Conservation (phyloP, 192 early-diverging fungal genomes). For the Rhizophagus prolifer region DNA sequence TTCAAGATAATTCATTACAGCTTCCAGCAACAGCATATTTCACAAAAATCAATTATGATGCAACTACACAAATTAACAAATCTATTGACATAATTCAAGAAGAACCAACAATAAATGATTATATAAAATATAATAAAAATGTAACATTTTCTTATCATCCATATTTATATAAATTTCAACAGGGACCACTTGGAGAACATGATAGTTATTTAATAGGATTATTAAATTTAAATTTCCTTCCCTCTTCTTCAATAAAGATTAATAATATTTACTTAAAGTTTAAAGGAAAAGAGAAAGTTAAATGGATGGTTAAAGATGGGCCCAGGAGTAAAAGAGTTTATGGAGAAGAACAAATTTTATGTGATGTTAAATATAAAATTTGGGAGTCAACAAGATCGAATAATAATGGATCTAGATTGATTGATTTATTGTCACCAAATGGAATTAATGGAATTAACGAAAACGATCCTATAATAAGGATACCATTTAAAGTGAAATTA, state of each 20-base stretch:
- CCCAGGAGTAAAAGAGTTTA: slow-evolving; percentile 5
- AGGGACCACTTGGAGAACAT: slow-evolving; percentile 6
- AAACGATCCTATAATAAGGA: not conserved
- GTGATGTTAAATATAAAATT: slow-evolving; percentile 11
- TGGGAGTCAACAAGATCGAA: not conserved
- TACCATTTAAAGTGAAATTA: slow-evolving; percentile 28
- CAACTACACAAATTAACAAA: not conserved
- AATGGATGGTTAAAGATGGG: slow-evolving; percentile 2
- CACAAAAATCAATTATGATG: not conserved
- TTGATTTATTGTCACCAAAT: not conserved
- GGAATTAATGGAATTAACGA: not conserved
- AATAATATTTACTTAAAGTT: slow-evolving; percentile 16
- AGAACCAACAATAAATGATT: slow-evolving; percentile 1
- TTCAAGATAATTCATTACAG: not conserved
- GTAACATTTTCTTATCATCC: slow-evolving; percentile 10
- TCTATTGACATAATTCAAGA: not conserved
- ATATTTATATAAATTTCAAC: slow-evolving; percentile 12
- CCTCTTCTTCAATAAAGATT: not conserved
- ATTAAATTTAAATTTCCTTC: slow-evolving; percentile 16
- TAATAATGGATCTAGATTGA: not conserved
- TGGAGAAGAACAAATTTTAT: slow-evolving; percentile 16
- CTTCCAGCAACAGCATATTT: not conserved
- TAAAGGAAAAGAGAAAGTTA: slow-evolving; percentile 19
- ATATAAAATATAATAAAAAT: slow-evolving; percentile 26
- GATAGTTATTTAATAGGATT: slow-evolving; percentile 24